Evolutionary conservation across 1,139 yeast genomes (phyloP).

Genomic region (Ogataea hybrid): DNA sequence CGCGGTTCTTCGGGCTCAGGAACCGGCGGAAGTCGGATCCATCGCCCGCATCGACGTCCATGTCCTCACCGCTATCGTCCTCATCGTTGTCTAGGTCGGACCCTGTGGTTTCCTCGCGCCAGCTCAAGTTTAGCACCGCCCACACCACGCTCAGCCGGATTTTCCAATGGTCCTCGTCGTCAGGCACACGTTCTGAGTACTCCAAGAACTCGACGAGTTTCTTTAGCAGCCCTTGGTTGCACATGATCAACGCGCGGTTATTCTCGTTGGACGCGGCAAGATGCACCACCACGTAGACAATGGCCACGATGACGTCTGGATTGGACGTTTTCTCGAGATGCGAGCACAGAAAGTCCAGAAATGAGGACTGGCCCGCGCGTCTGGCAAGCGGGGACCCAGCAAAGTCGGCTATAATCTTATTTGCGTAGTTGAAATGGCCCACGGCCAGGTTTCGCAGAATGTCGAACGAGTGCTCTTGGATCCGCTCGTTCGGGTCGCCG

Average conservation of each 20-base stretch:
- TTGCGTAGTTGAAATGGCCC: slow-evolving; percentile 54
- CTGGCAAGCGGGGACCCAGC: slow-evolving; percentile 20
- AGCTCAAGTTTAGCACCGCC: slow-evolving; percentile 57
- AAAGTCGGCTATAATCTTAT: slow-evolving; percentile 38
- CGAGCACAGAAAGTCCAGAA: slow-evolving; percentile 37
- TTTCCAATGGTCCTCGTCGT: slow-evolving; percentile 33
- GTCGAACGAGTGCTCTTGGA: slow-evolving; percentile 68
- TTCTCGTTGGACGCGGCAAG: slow-evolving; percentile 53
- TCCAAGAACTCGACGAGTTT: slow-evolving; percentile 35
- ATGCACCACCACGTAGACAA: slow-evolving; percentile 55
- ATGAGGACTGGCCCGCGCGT: slow-evolving; percentile 31
- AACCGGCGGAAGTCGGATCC: slow-evolving; percentile 13
- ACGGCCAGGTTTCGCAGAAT: slow-evolving; percentile 75
- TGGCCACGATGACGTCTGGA: slow-evolving; percentile 41
- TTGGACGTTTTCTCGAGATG: slow-evolving; percentile 33
- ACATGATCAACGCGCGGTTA: slow-evolving; percentile 44
- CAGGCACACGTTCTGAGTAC: slow-evolving; percentile 30
- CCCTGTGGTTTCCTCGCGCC: slow-evolving; percentile 39
- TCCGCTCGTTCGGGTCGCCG: slow-evolving; percentile 45
- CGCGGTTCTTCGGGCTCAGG: slow-evolving; percentile 25
- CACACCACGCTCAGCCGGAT: slow-evolving; percentile 57
- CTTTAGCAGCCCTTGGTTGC: slow-evolving; percentile 40
- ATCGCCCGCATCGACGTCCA: slow-evolving; percentile 22
- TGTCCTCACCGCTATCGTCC: slow-evolving; percentile 13
- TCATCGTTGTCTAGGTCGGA: slow-evolving; percentile 17